Evolutionary conservation across 1,284 basidiomycete genomes (phyloP), one percentile per base, ranked within the genome.

Genomic region (Sporisorium scitamineum): DNA sequence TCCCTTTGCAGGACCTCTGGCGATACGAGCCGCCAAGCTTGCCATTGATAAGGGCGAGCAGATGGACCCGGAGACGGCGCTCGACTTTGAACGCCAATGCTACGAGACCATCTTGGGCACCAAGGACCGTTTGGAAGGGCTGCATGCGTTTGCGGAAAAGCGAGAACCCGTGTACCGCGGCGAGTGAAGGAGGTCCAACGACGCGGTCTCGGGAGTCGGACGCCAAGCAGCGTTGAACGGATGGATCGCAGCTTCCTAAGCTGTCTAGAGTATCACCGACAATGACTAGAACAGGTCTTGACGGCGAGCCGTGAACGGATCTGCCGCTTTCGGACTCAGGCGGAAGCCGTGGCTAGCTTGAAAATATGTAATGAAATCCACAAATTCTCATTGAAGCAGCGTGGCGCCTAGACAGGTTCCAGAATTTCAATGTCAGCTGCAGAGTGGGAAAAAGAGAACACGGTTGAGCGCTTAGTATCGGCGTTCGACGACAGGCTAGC

Each of bases 141-240:
- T 97, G 32, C 87, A 90, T 65, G 95, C 95, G 60, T 97, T 97
- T 87, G 91, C 90, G 73, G 93, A 94, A 87, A 97, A 97, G 87
- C 89, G 95, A 52, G 87, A 87, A 32, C 94, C 95, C 1, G 86
- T 91, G 26, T 97, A 96, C 87, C 90, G 88, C 79, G 94, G 95
- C 32, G 91, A 93, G 88, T 94, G n/a, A 88, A 34, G 44, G 13
- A n/a, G n/a, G n/a, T n/a, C n/a, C 27, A 16, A 31, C 0, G 27
- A 48, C 39, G 13, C 10, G 26, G 6, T 31, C 29, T 22, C 48
- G 27, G 48, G 16, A 50, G 29, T 5, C 48, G 29, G 48, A n/a
- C n/a, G 47, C 18, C 11, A 8, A 27, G 47, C n/a, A 42, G 41
- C 6, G 7, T 6, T 42, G n/a, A 18, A 42, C 16, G 13, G 5